Base-by-base conservation (phyloP, 805 yeast genomes). In the Cyberlindnera mycetangii region DNA sequence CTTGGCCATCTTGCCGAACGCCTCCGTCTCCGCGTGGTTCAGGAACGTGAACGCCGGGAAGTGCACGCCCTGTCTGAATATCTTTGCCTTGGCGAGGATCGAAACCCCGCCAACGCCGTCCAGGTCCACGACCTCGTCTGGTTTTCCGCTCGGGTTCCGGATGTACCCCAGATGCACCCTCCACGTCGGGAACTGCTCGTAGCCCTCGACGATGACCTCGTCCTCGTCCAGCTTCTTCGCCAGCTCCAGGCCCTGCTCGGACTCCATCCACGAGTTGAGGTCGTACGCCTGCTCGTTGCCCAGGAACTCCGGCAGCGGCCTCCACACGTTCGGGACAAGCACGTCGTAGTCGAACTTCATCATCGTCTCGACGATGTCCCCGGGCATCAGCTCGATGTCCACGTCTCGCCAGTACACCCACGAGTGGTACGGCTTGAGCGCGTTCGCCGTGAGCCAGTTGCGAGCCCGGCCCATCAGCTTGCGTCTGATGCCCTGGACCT, bases 281-380 rank as follows among this genome's bases (percentile, higher is more conserved):
- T 93, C 99, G 64, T 93, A 93, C 1, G 98, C 89, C 66, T 93
- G 99, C 61, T 87, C 95, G 52, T 79, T 78, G 16, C 93, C 95
- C 50, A 93, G 75, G 67, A 90, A 93, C 37, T 82, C 84, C 3
- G 99, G 99, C 49, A 93, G 72, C 2, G 98, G 99, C 56, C 99
- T 76, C 99, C 99, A 93, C 27, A 93, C 97, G 59, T 93, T 89
- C 22, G 89, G 95, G 32, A 84, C 75, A 62, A 86, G 72, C 14
- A 86, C 85, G 58, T 86, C 95, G 59, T 73, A 82, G 51, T 77
- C 75, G 50, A 70, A 71, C 50, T 75, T 73, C 92, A 86, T 85
- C 66, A 86, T 69, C 57, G 76, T 82, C 63, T 86, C 81, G 49
- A 86, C 77, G 39, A 86, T 83, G 33, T 82, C 72, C 6, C 88